Evolutionary conservation across 2,329 filamentous ascomycete genomes (phyloP).

Genomic region (Aureobasidium subglaciale): DNA sequence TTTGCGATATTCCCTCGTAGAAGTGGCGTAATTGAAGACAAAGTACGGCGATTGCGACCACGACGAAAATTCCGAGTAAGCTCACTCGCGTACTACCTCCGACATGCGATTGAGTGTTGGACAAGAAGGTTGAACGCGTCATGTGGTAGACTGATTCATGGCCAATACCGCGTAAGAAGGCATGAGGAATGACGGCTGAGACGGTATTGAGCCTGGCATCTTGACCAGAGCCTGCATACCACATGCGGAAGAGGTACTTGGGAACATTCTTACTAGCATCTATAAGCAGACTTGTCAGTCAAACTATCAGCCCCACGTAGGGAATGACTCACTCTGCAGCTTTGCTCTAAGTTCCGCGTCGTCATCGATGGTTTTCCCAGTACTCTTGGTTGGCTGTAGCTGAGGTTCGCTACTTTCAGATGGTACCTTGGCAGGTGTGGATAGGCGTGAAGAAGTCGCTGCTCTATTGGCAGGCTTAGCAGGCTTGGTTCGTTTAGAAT

Average conservation of each 20-base stretch:
- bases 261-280: constrained; percentile 3
- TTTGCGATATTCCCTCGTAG: neutral
- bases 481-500: no score
- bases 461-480: no score
- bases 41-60: constrained; percentile 7
- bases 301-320: neutral
- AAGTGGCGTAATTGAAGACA: neutral
- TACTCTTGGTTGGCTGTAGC: no score
- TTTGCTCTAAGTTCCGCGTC: neutral
- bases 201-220: neutral
- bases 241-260: constrained; percentile 11
- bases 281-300: neutral
- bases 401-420: no score
- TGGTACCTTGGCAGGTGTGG: no score
- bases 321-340: neutral
- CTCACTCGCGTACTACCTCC: neutral
- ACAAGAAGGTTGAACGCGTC: neutral
- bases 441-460: no score
- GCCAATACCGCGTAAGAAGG: neutral
- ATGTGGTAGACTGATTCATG: constrained; percentile 7
- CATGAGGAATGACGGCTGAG: neutral
- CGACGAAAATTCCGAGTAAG: neutral
- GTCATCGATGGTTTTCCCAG: no score
- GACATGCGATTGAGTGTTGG: neutral
- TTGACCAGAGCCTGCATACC: neutral